Percentiles rank a stretch among this genome's conserved stretches.
These are phyloP conservation scores for Daldinia decipiens DNA, from an alignment of 495 filamentous ascomycete species.

Conservation along the genomic window DNA sequence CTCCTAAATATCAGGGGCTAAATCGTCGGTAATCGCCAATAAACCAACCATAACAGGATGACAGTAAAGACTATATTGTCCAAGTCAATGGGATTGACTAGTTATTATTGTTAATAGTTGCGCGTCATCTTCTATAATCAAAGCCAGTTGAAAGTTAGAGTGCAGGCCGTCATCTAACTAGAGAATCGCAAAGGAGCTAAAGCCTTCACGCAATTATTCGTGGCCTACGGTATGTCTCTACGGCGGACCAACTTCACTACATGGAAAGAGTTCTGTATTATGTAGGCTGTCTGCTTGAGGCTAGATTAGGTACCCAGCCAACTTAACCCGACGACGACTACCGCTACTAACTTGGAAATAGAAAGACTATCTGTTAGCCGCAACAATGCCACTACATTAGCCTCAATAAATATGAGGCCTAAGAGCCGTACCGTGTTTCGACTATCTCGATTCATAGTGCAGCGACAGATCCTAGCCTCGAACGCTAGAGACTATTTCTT, in stretches of 20 bases:
- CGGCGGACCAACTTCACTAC: not conserved
- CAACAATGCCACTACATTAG: conserved; percentile 1
- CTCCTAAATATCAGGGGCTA: not conserved
- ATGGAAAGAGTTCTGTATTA: not conserved
- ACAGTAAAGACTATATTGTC: not conserved
- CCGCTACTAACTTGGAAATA: not conserved
- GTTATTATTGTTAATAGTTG: not conserved
- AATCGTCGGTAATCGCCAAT: not conserved
- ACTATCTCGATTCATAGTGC: not conserved
- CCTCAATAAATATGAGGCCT: not conserved
- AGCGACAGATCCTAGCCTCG: not conserved
- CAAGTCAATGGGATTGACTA: not conserved
- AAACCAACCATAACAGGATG: not conserved
- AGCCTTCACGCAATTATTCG: not conserved
- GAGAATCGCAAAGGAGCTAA: not conserved
- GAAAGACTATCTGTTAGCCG: not conserved
- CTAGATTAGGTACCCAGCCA: not conserved
- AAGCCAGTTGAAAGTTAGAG: not conserved
- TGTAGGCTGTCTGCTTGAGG: not conserved
- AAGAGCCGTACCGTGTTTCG: not conserved
- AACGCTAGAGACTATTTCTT: not conserved
- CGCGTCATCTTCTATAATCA: not conserved
- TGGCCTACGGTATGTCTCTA: not conserved
- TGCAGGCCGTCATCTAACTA: not conserved
- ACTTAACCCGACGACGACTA: not conserved